Conservation (phyloP, 768 basidiomycete species). For the Tulasnella sp. region DNA sequence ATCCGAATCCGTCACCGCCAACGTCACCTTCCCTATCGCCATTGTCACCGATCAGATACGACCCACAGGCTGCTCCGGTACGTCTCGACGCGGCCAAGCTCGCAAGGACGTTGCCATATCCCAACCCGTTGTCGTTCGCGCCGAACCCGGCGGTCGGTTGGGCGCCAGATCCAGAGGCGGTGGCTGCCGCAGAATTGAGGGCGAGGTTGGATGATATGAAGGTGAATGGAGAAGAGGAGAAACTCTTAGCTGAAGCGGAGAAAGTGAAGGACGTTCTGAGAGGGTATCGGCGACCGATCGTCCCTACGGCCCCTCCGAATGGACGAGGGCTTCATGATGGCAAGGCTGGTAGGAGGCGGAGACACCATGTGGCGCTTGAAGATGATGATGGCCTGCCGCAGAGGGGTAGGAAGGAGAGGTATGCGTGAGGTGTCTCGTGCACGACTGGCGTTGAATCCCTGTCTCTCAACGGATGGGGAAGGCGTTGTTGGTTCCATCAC, state of each 20-base stretch:
- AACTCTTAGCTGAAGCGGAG: neutral
- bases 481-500: no score
- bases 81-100: no score
- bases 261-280: neutral
- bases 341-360: neutral
- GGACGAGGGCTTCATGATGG: neutral
- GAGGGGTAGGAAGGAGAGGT: no score
- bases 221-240: neutral
- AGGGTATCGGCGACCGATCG: neutral
- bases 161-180: slow-evolving; percentile 7
- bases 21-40: no score
- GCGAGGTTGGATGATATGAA: slow-evolving; percentile 4
- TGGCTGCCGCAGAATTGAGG: neutral
- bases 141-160: neutral
- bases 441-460: no score
- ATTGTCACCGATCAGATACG: no score
- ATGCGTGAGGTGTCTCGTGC: no score
- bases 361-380: no score
- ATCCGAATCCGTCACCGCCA: no score
- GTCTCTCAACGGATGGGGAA: no score
- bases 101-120: neutral
- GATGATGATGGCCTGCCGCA: no score
- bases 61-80: no score
- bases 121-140: neutral
- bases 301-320: neutral